phyloP scores from a whole-genome alignment of 2,329 filamentous ascomycete genomes.

The Monosporascus sp. region DNA sequence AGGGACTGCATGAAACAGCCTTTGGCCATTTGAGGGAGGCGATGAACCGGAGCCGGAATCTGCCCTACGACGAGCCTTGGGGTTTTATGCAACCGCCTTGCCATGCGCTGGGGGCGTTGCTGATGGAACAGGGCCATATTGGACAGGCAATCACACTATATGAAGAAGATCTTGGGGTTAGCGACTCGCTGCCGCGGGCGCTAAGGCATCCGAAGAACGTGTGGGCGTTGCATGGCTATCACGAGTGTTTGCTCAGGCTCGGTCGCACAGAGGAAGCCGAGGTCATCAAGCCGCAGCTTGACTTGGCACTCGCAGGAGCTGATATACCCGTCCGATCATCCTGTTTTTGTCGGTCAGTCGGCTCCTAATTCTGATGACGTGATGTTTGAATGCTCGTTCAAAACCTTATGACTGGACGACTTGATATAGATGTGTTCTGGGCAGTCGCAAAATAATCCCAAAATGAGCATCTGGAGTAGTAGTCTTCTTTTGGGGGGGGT shows the following conservation, averaged over 20 bases:
- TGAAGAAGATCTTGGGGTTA: slow-evolving; percentile 55
- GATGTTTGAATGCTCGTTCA: background rate
- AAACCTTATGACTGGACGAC: too few species aligned
- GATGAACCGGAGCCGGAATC: slow-evolving; percentile 53
- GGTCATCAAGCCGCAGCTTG: slow-evolving; percentile 19
- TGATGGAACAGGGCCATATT: slow-evolving; percentile 60
- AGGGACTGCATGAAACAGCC: slow-evolving; percentile 50
- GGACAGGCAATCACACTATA: slow-evolving; percentile 55
- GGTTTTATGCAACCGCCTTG: slow-evolving; percentile 73
- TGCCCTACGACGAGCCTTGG: slow-evolving; percentile 72
- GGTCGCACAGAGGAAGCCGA: slow-evolving; percentile 38
- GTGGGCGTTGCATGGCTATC: slow-evolving; percentile 68
- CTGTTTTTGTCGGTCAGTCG: slow-evolving; percentile 29
- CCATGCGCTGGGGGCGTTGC: slow-evolving; percentile 64
- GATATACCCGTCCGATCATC: slow-evolving; percentile 30
- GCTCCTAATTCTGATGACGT: background rate
- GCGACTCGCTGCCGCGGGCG: slow-evolving; percentile 56
- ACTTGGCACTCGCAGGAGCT: slow-evolving; percentile 16
- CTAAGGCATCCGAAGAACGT: slow-evolving; percentile 67
- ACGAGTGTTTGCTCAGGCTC: slow-evolving; percentile 60
- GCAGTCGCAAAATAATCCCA: too few species aligned
- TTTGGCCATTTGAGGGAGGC: slow-evolving; percentile 55
- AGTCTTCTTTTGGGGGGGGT: too few species aligned
- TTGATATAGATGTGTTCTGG: too few species aligned
- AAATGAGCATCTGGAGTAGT: too few species aligned